These are phyloP conservation scores for Boletus calvinii DNA, from an alignment of 1,284 basidiomycete genomes.

Conservation along the genomic window DNA sequence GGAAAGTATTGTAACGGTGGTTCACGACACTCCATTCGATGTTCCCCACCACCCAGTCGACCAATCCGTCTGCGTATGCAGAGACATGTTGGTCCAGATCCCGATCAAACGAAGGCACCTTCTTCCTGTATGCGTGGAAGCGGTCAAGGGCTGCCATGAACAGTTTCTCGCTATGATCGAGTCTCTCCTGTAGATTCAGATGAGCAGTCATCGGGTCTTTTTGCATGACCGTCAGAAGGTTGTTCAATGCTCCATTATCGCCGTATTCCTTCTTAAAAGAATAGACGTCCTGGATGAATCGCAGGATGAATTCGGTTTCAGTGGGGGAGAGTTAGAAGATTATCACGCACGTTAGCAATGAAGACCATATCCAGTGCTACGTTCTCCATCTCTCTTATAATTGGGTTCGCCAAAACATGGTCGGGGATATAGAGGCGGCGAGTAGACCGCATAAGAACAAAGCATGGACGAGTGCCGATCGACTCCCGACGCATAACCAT, in stretches of 20 bases:
- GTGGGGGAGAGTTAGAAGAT: neutral
- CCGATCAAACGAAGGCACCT: constrained; percentile 19
- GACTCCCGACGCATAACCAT: constrained; percentile 30
- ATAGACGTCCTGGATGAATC: constrained; percentile 26
- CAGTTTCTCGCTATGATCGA: constrained; percentile 18
- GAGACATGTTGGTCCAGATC: constrained; percentile 21
- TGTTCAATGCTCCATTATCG: constrained; percentile 31
- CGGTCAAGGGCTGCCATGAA: constrained; percentile 20
- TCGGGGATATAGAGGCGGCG: constrained; percentile 30
- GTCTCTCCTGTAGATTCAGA: constrained; percentile 20
- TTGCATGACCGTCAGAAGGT: constrained; percentile 25
- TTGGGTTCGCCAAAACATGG: constrained; percentile 20
- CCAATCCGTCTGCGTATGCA: constrained; percentile 29
- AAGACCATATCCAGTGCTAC: constrained; percentile 29
- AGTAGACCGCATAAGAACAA: constrained; percentile 31
- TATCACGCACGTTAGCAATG: constrained; percentile 26
- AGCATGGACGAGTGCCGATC: constrained; percentile 30
- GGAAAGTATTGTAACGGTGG: constrained; percentile 29
- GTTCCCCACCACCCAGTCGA: constrained; percentile 29
- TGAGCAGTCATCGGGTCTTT: constrained; percentile 21
- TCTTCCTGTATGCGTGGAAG: constrained; percentile 21
- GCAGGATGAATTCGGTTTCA: neutral
- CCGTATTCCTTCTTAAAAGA: constrained; percentile 32
- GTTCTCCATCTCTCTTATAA: constrained; percentile 31
- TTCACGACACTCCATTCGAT: constrained; percentile 31